Evolutionary conservation across 169 alveolate species (phyloP).

Genomic region (Plasmodium inui): DNA sequence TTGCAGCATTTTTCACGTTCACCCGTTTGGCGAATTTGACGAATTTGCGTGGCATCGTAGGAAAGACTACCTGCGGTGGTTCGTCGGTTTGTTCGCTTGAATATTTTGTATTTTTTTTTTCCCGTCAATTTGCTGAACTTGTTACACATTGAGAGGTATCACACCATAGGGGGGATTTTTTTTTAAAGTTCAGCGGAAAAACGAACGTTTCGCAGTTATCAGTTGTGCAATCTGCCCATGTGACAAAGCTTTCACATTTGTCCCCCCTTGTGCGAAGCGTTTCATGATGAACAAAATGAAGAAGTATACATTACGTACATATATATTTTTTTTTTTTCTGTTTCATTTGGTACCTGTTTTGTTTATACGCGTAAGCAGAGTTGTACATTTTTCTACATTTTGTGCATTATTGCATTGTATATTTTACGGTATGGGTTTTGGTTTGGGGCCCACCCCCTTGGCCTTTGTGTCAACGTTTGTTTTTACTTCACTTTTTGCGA

Average conservation of each 20-base stretch:
- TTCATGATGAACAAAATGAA: not conserved
- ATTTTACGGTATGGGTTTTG: not conserved
- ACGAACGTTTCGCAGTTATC: not conserved
- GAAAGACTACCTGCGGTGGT: not conserved
- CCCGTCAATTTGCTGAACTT: not conserved
- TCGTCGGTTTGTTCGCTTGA: not conserved
- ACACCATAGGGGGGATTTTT: not conserved
- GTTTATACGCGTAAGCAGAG: not conserved
- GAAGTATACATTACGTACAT: not conserved
- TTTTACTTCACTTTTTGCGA: not conserved
- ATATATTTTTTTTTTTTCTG: not conserved
- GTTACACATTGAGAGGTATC: not conserved
- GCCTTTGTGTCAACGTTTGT: not conserved
- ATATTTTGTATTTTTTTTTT: not conserved
- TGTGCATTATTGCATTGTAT: not conserved
- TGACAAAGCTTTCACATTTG: not conserved
- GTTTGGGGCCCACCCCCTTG: not conserved
- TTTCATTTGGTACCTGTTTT: not conserved
- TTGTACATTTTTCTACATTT: conserved; percentile 1
- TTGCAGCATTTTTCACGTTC: not conserved
- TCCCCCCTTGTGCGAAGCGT: not conserved
- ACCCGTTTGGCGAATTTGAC: not conserved
- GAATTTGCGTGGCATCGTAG: not conserved
- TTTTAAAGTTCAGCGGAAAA: not conserved
- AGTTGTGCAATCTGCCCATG: not conserved